A percentile compares a stretch with the other conserved stretches of the same genome.
These are phyloP conservation scores for Penicillium sp. DNA, from an alignment of 2,329 filamentous ascomycete species.

Conservation along the genomic window DNA sequence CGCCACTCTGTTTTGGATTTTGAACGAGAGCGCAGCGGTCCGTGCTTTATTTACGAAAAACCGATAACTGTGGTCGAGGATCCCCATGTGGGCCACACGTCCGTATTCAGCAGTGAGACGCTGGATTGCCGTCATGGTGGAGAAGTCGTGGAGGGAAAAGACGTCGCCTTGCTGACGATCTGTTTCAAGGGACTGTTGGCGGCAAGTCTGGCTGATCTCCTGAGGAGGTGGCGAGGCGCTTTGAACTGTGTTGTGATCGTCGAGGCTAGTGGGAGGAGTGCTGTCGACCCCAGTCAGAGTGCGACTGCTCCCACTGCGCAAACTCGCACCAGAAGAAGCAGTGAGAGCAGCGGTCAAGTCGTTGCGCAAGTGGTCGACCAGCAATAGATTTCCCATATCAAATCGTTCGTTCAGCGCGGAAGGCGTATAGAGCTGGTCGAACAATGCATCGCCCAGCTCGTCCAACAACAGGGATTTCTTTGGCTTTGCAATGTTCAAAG, in stretches of 20 bases:
- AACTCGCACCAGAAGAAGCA: conserved; percentile 13
- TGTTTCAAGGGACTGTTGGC: not conserved
- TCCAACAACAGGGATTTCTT: conserved; percentile 20
- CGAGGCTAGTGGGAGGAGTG: conserved; percentile 15
- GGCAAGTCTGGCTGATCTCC: not conserved
- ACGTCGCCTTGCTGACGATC: conserved; percentile 11
- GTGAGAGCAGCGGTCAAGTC: conserved; percentile 1
- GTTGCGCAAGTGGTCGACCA: conserved; percentile 19
- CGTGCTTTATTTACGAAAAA: conserved; percentile 37
- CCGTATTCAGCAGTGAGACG: conserved; percentile 32
- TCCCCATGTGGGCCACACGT: conserved; percentile 40
- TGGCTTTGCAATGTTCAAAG: not conserved
- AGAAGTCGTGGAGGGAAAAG: conserved; percentile 30
- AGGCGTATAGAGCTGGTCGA: conserved; percentile 14
- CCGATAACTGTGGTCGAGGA: conserved; percentile 39
- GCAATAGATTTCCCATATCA: conserved; percentile 2
- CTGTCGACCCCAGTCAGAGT: conserved; percentile 8
- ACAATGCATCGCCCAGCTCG: conserved; percentile 18
- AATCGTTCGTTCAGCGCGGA: conserved; percentile 2
- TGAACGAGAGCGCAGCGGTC: conserved; percentile 38
- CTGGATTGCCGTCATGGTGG: conserved; percentile 28
- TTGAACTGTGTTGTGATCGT: conserved; percentile 4
- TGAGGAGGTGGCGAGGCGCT: not conserved
- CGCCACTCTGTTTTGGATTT: conserved; percentile 34
- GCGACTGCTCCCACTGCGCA: conserved; percentile 14